phyloP scores from a whole-genome alignment of 352 stramenopile species.

The Phytophthora rubi region DNA sequence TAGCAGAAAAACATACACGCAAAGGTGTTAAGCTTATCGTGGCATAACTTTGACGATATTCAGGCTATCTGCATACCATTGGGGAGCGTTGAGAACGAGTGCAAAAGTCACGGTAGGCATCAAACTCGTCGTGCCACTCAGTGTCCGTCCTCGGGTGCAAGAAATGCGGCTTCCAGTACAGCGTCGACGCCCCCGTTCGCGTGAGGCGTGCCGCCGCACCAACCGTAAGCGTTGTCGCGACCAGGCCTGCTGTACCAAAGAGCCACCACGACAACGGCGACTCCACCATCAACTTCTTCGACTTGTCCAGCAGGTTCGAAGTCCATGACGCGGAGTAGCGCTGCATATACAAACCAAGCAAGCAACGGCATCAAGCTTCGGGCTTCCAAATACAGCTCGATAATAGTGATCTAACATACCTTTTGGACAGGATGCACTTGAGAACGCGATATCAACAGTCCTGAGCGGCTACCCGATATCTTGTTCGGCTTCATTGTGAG shows the following conservation, averaged over 20 bases:
- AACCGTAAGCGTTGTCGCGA: constrained; percentile 96
- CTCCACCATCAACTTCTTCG: constrained; percentile 44
- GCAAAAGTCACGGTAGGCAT: constrained; percentile 95
- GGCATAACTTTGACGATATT: not conserved
- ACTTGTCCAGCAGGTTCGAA: constrained; percentile 33
- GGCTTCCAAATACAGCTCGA: not conserved
- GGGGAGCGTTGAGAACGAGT: constrained; percentile 92
- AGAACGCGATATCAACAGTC: not conserved
- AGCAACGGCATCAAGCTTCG: not conserved
- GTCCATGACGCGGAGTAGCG: constrained; percentile 40
- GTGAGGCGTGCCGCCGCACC: constrained; percentile 96
- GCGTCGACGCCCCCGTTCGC: constrained; percentile 93
- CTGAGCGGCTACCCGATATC: not conserved
- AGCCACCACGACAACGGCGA: constrained; percentile 92
- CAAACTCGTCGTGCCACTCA: constrained; percentile 95
- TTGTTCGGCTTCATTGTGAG: constrained; percentile 6
- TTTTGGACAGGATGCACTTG: constrained; percentile 22
- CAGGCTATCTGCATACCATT: constrained; percentile 42
- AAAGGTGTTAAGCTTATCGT: not conserved
- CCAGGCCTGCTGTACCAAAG: constrained; percentile 88
- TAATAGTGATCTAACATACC: constrained; percentile 2
- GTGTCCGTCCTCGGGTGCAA: constrained; percentile 77
- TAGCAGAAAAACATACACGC: constrained; percentile 21
- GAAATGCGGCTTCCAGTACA: constrained; percentile 94
- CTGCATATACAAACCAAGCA: constrained; percentile 3